phyloP scores from a whole-genome alignment of 2,329 filamentous ascomycete genomes.

The Mariannaea elegans region DNA sequence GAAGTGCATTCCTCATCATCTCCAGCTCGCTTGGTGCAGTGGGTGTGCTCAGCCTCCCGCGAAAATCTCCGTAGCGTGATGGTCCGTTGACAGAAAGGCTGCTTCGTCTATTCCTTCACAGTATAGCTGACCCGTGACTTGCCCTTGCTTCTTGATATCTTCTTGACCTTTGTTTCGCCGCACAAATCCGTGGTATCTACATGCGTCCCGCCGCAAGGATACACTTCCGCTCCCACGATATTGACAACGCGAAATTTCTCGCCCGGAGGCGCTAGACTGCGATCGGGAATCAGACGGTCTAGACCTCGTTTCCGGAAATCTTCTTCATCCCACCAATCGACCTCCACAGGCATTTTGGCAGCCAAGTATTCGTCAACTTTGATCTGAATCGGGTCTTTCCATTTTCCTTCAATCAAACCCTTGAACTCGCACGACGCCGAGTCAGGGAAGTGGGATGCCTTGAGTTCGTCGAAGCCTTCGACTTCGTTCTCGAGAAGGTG shows the following conservation, averaged over 20 bases:
- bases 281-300: slow-evolving; percentile 64
- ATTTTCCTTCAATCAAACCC: slow-evolving; percentile 71
- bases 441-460: slow-evolving; percentile 77
- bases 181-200: slow-evolving; percentile 67
- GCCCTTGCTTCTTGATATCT: slow-evolving; percentile 56
- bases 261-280: slow-evolving; percentile 39
- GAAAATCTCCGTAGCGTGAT: too few species aligned
- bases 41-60: too few species aligned
- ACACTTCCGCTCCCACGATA: slow-evolving; percentile 73
- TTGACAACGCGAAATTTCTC: slow-evolving; percentile 73
- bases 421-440: slow-evolving; percentile 73
- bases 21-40: too few species aligned
- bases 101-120: slow-evolving; percentile 13
- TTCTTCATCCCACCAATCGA: slow-evolving; percentile 72
- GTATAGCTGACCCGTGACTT: slow-evolving; percentile 37
- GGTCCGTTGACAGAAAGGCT: too few species aligned
- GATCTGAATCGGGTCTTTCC: slow-evolving; percentile 69
- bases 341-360: slow-evolving; percentile 65
- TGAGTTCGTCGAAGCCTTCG: slow-evolving; percentile 68
- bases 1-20: too few species aligned
- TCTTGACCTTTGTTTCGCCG: slow-evolving; percentile 70
- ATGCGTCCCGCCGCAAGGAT: slow-evolving; percentile 81
- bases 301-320: slow-evolving; percentile 65
- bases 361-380: slow-evolving; percentile 67
- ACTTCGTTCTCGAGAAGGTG: slow-evolving; percentile 62